These are phyloP conservation scores for Amniculicola lignicola DNA, from an alignment of 495 filamentous ascomycete genomes.

Conservation along the genomic window DNA sequence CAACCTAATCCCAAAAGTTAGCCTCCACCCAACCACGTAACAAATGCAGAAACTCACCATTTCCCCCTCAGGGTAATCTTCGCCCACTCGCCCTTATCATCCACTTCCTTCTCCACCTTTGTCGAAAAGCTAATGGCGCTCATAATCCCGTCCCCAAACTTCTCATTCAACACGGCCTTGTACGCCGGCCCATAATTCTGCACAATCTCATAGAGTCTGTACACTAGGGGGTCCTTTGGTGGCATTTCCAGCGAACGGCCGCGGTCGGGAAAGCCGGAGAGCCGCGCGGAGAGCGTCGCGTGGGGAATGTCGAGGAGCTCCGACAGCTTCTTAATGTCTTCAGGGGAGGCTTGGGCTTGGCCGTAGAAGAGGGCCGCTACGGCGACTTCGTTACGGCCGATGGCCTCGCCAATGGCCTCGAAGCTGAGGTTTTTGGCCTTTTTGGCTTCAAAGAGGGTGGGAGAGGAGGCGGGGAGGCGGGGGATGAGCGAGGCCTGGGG, in stretches of 20 bases:
- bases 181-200: slow-evolving; percentile 98
- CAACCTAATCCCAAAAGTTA: slow-evolving; percentile 32
- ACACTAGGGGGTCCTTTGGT: slow-evolving; percentile 88
- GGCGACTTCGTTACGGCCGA: slow-evolving; percentile 86
- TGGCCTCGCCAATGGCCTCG: slow-evolving; percentile 68
- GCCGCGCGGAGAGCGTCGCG: slow-evolving; percentile 56
- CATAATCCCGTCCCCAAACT: slow-evolving; percentile 99
- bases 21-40: not conserved
- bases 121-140: slow-evolving; percentile 91
- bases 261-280: slow-evolving; percentile 75
- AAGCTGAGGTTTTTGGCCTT: slow-evolving; percentile 72
- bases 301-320: slow-evolving; percentile 61
- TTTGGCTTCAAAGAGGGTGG: slow-evolving; percentile 83
- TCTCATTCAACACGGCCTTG: slow-evolving; percentile 96
- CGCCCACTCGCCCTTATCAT: slow-evolving; percentile 81
- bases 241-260: slow-evolving; percentile 89
- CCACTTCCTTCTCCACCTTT: slow-evolving; percentile 93
- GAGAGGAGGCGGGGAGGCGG: slow-evolving; percentile 64
- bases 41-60: slow-evolving; percentile 59
- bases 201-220: slow-evolving; percentile 91
- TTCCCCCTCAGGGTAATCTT: slow-evolving; percentile 91
- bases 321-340: slow-evolving; percentile 73
- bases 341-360: slow-evolving; percentile 73
- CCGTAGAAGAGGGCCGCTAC: slow-evolving; percentile 94
- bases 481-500: slow-evolving; percentile 39